Conservation (phyloP, 1,284 basidiomycete genomes). For the Austroboletus niveus region DNA sequence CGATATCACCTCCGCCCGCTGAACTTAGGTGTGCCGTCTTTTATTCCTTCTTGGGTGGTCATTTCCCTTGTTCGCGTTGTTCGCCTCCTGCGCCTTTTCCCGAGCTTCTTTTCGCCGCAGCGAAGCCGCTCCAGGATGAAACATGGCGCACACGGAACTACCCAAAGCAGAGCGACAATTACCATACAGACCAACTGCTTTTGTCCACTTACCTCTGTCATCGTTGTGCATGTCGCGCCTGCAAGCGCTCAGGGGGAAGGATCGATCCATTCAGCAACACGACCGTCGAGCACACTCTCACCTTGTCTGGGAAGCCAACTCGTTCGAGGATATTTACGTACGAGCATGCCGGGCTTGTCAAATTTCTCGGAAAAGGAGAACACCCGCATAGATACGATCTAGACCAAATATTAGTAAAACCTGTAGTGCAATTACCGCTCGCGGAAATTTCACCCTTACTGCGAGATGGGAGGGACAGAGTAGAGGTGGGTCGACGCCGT, state of each 20-base stretch:
- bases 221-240: no score
- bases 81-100: conserved; percentile 12
- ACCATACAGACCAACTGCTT: conserved; percentile 17
- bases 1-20: conserved; percentile 2
- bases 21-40: conserved; percentile 6
- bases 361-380: conserved; percentile 23
- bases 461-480: conserved; percentile 22
- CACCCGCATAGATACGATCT: conserved; percentile 24
- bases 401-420: conserved; percentile 26
- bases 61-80: conserved; percentile 7
- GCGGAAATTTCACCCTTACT: conserved; percentile 31
- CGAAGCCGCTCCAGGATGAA: conserved; percentile 24
- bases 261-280: conserved; percentile 14
- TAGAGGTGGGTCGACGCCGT: not conserved
- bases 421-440: conserved; percentile 29
- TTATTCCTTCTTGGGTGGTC: conserved; percentile 10
- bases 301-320: conserved; percentile 28
- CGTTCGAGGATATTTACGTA: conserved; percentile 29
- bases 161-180: conserved; percentile 10
- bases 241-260: conserved; percentile 1
- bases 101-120: conserved; percentile 22
- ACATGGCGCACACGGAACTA: conserved; percentile 27
- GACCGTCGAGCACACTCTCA: conserved; percentile 19
- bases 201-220: conserved; percentile 4
- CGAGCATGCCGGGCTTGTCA: conserved; percentile 21